Evolutionary conservation across 257 asterid genomes (phyloP), one percentile per base, ranked within the genome.

Genomic region (Eucommia ulmoides): DNA sequence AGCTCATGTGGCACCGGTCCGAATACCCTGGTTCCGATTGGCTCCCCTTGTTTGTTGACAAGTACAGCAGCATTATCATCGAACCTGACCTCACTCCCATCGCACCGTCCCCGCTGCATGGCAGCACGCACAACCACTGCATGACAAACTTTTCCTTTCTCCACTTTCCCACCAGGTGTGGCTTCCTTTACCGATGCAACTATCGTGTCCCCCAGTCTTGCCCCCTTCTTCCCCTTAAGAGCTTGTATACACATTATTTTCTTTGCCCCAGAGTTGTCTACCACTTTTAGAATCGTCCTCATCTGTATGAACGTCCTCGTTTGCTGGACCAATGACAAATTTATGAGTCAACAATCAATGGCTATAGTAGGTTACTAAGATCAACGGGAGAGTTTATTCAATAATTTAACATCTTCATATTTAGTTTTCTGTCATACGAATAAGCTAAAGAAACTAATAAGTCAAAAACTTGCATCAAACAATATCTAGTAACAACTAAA

Each of bases 71-170:
- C 99, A 22, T 91, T 91, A 63, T 91, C 95, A 19, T 91, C 96
- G 49, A 91, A 86, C 77, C 83, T 83, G 46, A 86, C 78, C 65
- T 83, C 86, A 3, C 96, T 86, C 17, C 98, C 94, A 38, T 91
- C 96, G 57, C 86, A 76, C 5, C 98, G 88, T 16, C 93, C 92
- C 0, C 75, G 69, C 49, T 66, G 93, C 96, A 91, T 86, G 3
- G 98, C 96, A 52, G 93, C 96, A 53, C 93, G 92, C 20, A 91
- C 93, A 1, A 86, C 98, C 25, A 91, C 93, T 14, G 92, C 96
- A 33, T 82, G 72, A 52, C 56, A 70, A 12, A 86, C 93, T 5
- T 83, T 88, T 15, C 98, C 98, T 63, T 83, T 91, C 73, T 86
- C 83, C 66, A 85, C 96, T 66, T 91, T 80, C 41, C 98, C 98